phyloP scores from a whole-genome alignment of 2,329 filamentous ascomycete genomes.

The Penicillium fuscoglaucum region DNA sequence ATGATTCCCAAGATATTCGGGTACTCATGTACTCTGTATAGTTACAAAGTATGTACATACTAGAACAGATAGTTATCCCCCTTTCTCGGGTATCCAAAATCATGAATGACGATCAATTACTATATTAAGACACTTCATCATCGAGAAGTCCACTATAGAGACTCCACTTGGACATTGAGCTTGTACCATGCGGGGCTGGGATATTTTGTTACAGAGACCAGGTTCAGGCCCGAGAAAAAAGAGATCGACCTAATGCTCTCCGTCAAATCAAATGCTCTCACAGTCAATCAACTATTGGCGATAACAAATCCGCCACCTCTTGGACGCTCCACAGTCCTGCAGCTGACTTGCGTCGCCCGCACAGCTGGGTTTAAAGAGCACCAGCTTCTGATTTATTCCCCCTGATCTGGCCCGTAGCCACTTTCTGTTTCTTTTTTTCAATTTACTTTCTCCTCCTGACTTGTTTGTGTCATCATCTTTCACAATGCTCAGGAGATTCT shows the following conservation, averaged over 20 bases:
- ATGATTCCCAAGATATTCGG: background rate
- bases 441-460: constrained; percentile 4
- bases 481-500: constrained; percentile 44
- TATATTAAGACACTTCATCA: constrained; percentile 14
- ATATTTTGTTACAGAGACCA: constrained; percentile 9
- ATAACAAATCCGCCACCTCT: constrained; percentile 29
- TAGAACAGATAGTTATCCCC: background rate
- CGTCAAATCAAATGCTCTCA: constrained; percentile 19
- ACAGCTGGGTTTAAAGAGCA: constrained; percentile 26
- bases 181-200: constrained; percentile 26
- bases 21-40: background rate
- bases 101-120: constrained; percentile 22
- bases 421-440: background rate
- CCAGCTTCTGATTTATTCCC: constrained; percentile 16
- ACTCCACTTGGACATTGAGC: constrained; percentile 8
- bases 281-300: constrained; percentile 29
- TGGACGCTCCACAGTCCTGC: constrained; percentile 27
- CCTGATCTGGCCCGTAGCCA: constrained; percentile 17
- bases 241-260: constrained; percentile 22
- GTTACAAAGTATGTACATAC: background rate
- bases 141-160: constrained; percentile 5
- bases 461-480: constrained; percentile 15
- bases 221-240: constrained; percentile 6
- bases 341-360: constrained; percentile 22
- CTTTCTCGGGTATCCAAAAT: constrained; percentile 10